Base-by-base conservation (phyloP, 768 basidiomycete species). In the Hortiboletus flavorubellus region DNA sequence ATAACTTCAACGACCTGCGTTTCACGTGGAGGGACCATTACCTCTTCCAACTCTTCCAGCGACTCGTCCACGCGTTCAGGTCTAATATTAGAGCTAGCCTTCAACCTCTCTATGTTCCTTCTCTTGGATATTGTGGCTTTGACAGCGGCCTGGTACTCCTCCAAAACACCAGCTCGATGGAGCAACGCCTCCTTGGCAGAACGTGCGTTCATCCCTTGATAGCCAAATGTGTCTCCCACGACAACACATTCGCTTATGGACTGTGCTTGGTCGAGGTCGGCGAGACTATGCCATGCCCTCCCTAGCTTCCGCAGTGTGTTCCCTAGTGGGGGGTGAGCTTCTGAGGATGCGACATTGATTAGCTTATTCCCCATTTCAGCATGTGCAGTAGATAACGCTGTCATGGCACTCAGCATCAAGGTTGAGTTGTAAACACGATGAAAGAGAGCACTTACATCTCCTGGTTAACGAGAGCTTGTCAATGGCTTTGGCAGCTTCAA, bases 181-280 rank as follows among this genome's bases (percentile, higher is more conserved):
- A 85, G 81, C 9, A 98, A 73, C 0, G 97, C 95, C 70, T 96
- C 93, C 70, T 97, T 98, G 2, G 97, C 97, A 18, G 95, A 92
- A 43, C 89, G 82, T n/a, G 97, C 93, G 65, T 99, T 98, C 75
- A 95, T 79, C 18, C 94, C 91, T 71, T 98, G 95, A 72, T 99
- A 99, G 2, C 93, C 93, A 49, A 98, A 76, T 0, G 93, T 88
- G 72, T 99, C 97, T n/a, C 94, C 95, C 29, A 99, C 73, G 41
- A 98, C 87, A 30, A 98, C 92, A 62, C 91, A 93, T 78, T 98
- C 96, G 63, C 89, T 93, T 57, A 93, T 90, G 33, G 92, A 85
- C 72, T 97, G 92, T 4, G 93, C 90, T 58, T 91, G 88, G 61
- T 93, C 88, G 54, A 97, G 80, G 66, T 95, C 94, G 3, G 92